These are phyloP conservation scores for Papilionanthe hybrid DNA, from an alignment of 116 monocot genomes.

Conservation along the genomic window DNA sequence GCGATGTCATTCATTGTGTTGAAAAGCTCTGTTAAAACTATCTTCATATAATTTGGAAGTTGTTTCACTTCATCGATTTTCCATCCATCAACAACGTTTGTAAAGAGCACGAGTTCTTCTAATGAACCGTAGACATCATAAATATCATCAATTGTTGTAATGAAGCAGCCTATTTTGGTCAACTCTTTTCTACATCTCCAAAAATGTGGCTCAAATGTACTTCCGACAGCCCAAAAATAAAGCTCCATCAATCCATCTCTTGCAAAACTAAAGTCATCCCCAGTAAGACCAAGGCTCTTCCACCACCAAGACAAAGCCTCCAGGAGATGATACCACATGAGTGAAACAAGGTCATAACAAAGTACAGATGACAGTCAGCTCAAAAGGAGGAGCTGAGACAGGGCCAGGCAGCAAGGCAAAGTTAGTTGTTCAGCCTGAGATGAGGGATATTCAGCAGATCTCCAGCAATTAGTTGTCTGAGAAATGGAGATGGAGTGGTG, in stretches of 20 bases:
- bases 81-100: constrained; percentile 25
- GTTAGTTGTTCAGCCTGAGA: too few species aligned
- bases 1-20: constrained; percentile 17
- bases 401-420: too few species aligned
- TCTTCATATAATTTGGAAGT: constrained; percentile 27
- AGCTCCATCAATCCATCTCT: constrained; percentile 9
- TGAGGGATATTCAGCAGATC: too few species aligned
- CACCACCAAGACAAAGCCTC: too few species aligned
- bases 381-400: too few species aligned
- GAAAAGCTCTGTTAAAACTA: constrained; percentile 7
- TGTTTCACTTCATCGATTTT: constrained; percentile 5
- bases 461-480: too few species aligned
- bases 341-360: too few species aligned
- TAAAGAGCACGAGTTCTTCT: constrained; percentile 25
- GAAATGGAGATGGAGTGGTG: too few species aligned
- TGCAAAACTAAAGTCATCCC: neutral
- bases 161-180: constrained; percentile 12
- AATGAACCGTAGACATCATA: constrained; percentile 25
- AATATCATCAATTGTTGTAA: constrained; percentile 19
- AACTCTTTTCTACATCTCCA: constrained; percentile 3
- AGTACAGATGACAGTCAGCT: too few species aligned
- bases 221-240: constrained; percentile 9
- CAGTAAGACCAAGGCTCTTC: neutral
- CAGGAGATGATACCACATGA: too few species aligned
- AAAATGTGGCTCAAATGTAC: constrained; percentile 8